Conservation (phyloP, 1,284 basidiomycete species). For the Exobasidium cylindrosporum region DNA sequence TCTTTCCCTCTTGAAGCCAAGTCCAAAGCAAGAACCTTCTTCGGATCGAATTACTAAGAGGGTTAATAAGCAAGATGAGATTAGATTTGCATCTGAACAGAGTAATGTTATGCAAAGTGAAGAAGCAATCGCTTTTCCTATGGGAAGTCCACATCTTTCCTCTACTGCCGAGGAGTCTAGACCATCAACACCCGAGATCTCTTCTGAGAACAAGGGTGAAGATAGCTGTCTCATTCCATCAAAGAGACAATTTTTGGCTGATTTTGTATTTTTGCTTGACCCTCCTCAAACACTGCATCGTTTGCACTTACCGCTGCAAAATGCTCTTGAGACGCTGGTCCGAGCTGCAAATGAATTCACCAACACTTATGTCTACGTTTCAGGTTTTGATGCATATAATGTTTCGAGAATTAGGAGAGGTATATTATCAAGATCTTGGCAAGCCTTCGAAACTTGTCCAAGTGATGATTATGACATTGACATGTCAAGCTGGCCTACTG, state of each 20-base stretch:
- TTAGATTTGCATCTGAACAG: background rate
- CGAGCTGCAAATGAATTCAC: conserved; percentile 20
- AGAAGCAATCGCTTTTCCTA: background rate
- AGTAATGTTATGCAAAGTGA: background rate
- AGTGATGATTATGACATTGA: background rate
- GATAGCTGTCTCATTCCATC: background rate
- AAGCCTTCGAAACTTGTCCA: conserved; percentile 21
- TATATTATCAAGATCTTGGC: conserved; percentile 31
- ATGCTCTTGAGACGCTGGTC: background rate
- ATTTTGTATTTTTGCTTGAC: background rate
- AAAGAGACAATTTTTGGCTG: background rate
- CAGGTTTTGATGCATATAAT: conserved; percentile 33
- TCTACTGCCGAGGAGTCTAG: too few relatives aligned
- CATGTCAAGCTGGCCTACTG: background rate
- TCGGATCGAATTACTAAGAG: background rate
- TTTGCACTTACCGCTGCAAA: background rate
- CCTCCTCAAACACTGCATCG: background rate
- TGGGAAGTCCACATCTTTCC: background rate
- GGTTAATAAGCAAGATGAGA: background rate
- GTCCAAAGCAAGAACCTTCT: background rate
- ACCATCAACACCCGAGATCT: background rate
- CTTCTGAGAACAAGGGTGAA: background rate
- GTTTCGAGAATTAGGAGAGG: conserved; percentile 29
- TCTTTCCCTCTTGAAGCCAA: background rate
- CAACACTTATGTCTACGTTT: conserved; percentile 30